Conservation (phyloP, 1,284 basidiomycete genomes). For the Amylostereum chailletii region DNA sequence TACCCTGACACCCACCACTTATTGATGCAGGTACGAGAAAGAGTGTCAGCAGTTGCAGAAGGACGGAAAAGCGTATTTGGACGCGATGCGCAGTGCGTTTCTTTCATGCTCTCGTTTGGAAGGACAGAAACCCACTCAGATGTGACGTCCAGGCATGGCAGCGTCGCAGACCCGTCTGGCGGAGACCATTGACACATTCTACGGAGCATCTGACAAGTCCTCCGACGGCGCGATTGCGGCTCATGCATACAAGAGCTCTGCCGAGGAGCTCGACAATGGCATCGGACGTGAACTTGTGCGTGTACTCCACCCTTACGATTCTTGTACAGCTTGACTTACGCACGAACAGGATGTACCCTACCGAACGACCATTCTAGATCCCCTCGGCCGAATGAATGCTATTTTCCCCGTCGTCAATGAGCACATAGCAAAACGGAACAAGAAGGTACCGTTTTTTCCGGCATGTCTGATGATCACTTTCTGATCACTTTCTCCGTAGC, state of each 20-base stretch:
- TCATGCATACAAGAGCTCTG: conserved; percentile 91
- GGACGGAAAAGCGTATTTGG: conserved; percentile 91
- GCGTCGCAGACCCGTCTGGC: conserved; percentile 90
- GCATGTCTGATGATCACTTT: background rate
- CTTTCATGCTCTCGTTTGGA: background rate
- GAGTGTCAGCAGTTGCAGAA: conserved; percentile 89
- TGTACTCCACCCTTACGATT: conserved; percentile 4
- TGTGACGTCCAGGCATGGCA: conserved; percentile 65
- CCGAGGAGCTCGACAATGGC: conserved; percentile 88
- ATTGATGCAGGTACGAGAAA: conserved; percentile 76
- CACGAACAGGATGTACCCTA: conserved; percentile 78
- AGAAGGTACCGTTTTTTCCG: conserved; percentile 60
- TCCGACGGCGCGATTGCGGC: conserved; percentile 96
- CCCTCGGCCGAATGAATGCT: conserved; percentile 90
- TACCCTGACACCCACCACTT: background rate
- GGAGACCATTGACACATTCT: conserved; percentile 92
- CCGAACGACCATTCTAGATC: conserved; percentile 91
- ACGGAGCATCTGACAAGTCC: conserved; percentile 73
- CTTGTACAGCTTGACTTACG: background rate
- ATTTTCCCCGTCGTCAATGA: conserved; percentile 95
- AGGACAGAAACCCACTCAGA: background rate
- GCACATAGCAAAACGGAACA: conserved; percentile 89
- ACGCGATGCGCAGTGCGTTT: conserved; percentile 80
- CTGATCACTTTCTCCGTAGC: conserved; percentile 32
- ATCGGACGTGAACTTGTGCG: conserved; percentile 81